Percentiles rank a stretch among this genome's conserved stretches.
phyloP scores from a whole-genome alignment of 2,329 filamentous ascomycete genomes.

The Hymenoscyphus repandus region DNA sequence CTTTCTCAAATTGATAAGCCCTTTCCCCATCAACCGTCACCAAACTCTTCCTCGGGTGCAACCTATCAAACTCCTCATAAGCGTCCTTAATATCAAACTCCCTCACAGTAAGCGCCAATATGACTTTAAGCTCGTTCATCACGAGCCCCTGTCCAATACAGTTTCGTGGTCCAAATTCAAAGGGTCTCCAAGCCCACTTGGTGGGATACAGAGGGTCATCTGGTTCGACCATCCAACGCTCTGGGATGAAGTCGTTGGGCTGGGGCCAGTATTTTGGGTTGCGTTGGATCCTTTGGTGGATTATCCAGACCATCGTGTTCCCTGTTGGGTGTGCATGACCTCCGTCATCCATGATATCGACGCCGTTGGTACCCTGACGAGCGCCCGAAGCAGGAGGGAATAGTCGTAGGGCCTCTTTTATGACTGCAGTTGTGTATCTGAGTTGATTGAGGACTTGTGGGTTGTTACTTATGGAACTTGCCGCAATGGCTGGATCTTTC shows the following conservation, averaged over 20 bases:
- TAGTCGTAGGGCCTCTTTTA: constrained; percentile 20
- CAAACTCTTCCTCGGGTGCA: constrained; percentile 10
- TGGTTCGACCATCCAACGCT: constrained; percentile 39
- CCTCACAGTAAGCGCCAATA: constrained; percentile 41
- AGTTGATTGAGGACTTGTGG: constrained; percentile 16
- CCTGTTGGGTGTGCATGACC: constrained; percentile 15
- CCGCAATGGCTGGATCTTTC: constrained; percentile 4
- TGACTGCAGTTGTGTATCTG: constrained; percentile 17
- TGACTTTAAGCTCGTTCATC: constrained; percentile 42
- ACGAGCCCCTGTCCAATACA: constrained; percentile 53
- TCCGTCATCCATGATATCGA: not conserved
- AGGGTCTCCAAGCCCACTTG: constrained; percentile 47
- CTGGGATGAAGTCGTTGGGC: constrained; percentile 42
- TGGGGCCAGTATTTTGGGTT: constrained; percentile 38
- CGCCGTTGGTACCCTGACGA: not conserved
- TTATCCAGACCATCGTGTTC: constrained; percentile 11
- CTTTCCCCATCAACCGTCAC: constrained; percentile 16
- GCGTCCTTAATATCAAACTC: constrained; percentile 20
- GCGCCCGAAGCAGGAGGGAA: constrained; percentile 12
- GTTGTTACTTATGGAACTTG: not conserved
- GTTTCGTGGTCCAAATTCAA: constrained; percentile 48
- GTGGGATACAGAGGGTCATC: constrained; percentile 32
- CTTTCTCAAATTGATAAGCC: constrained; percentile 17
- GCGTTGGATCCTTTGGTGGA: constrained; percentile 29
- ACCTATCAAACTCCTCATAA: constrained; percentile 19